Percentiles rank a stretch among this genome's conserved stretches.
Evolutionary conservation across 2,329 filamentous ascomycete species (phyloP).

Genomic region (Dichotomopilus funicola): DNA sequence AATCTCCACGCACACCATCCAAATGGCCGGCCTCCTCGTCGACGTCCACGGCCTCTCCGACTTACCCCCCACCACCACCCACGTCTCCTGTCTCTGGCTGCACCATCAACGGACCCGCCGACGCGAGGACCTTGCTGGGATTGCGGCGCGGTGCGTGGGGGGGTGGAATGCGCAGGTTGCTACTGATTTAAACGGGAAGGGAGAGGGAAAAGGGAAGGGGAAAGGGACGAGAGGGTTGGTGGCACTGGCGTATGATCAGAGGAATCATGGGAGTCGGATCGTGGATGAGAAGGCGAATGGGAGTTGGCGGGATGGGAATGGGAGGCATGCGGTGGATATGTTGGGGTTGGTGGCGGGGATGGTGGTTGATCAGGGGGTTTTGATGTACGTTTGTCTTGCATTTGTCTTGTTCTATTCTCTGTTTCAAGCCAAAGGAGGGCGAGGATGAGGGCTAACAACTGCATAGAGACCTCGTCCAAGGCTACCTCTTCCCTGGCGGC

Average conservation of each 20-base stretch:
- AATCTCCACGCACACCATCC: conserved; percentile 59
- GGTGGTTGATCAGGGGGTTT: conserved; percentile 63
- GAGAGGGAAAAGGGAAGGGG: conserved; percentile 18
- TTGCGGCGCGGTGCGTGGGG: conserved; percentile 63
- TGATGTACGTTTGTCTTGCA: too few relatives aligned
- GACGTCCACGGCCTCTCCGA: conserved; percentile 78
- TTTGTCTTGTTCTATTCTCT: too few relatives aligned
- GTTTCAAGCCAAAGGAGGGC: too few relatives aligned
- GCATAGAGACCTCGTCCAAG: conserved; percentile 58
- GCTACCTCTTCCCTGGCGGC: conserved; percentile 58
- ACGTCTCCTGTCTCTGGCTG: conserved; percentile 80
- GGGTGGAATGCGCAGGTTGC: conserved; percentile 50
- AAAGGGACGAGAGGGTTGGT: conserved; percentile 55
- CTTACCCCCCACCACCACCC: conserved; percentile 45
- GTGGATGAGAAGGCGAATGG: conserved; percentile 64
- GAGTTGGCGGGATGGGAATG: conserved; percentile 73
- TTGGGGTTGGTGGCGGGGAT: conserved; percentile 69
- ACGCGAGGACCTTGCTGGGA: conserved; percentile 66
- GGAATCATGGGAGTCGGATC: conserved; percentile 77
- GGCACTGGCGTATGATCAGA: conserved; percentile 81
- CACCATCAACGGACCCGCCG: conserved; percentile 71
- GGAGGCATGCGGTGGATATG: conserved; percentile 85
- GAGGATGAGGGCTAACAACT: too few relatives aligned
- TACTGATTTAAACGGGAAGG: too few relatives aligned
- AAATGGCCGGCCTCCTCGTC: conserved; percentile 71